These are phyloP conservation scores for Spathaspora sp. DNA, from an alignment of 1,139 yeast species.

Conservation along the genomic window DNA sequence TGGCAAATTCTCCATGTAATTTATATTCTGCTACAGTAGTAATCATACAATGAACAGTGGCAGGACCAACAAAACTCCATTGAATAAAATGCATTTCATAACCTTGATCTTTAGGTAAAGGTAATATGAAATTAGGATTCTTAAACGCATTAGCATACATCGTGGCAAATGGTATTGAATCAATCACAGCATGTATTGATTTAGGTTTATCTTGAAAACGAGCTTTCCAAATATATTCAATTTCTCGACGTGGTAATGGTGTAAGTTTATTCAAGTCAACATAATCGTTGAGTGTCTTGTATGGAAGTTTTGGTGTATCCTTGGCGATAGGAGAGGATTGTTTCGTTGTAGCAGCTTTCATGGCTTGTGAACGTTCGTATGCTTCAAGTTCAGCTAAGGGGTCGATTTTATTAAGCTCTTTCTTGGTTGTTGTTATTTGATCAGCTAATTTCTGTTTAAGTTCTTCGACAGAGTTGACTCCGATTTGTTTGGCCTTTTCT, in stretches of 20 bases:
- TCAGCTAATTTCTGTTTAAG: conserved; percentile 63
- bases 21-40: conserved; percentile 93
- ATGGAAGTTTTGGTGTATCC: conserved; percentile 50
- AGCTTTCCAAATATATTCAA: conserved; percentile 87
- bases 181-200: conserved; percentile 64
- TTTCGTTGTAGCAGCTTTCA: conserved; percentile 55
- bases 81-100: conserved; percentile 90
- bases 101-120: conserved; percentile 60
- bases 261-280: conserved; percentile 66
- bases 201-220: conserved; percentile 66
- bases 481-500: conserved; percentile 37
- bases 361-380: conserved; percentile 43
- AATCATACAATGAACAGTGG: conserved; percentile 85
- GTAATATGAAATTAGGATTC: conserved; percentile 74
- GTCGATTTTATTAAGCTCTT: conserved; percentile 60
- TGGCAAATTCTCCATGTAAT: conserved; percentile 86
- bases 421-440: conserved; percentile 55
- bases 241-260: conserved; percentile 58
- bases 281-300: conserved; percentile 69
- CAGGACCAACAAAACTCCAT: conserved; percentile 87
- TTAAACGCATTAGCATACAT: conserved; percentile 67
- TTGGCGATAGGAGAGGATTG: conserved; percentile 56
- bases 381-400: conserved; percentile 69
- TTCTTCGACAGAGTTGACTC: conserved; percentile 52
- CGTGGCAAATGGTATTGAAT: conserved; percentile 53